Percentiles rank a stretch among this genome's conserved stretches.
phyloP scores from a whole-genome alignment of 2,329 filamentous ascomycete species.

The Metarhizium humberi region DNA sequence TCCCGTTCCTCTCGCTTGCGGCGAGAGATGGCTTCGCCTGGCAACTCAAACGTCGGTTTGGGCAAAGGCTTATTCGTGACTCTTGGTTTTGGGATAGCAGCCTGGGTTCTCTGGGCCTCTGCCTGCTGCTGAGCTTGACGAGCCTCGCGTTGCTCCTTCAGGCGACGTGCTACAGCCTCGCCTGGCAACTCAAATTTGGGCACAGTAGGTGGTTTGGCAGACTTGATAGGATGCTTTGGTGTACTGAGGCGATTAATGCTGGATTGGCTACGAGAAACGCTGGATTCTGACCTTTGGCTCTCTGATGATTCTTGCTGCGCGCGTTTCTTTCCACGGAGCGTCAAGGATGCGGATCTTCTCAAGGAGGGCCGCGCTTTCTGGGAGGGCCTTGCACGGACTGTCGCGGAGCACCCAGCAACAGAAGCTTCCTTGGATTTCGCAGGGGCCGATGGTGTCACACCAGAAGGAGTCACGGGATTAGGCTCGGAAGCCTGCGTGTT shows the following conservation, averaged over 20 bases:
- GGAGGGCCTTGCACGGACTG: conserved; percentile 31
- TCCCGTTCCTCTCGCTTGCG: conserved; percentile 47
- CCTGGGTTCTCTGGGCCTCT: conserved; percentile 22
- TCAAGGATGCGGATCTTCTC: conserved; percentile 33
- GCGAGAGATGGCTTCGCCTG: conserved; percentile 50
- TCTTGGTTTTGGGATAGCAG: conserved; percentile 35
- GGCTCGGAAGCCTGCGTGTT: conserved; percentile 10
- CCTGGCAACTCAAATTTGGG: conserved; percentile 54
- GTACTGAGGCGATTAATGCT: conserved; percentile 7
- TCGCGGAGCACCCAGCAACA: conserved; percentile 25
- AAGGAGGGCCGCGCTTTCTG: conserved; percentile 26
- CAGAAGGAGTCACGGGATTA: conserved; percentile 10
- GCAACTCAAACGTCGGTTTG: conserved; percentile 50
- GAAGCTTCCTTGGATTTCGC: conserved; percentile 17
- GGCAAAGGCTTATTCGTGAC: conserved; percentile 40
- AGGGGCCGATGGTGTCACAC: conserved; percentile 9
- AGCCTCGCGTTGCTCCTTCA: conserved; percentile 51
- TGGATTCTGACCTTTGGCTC: conserved; percentile 8
- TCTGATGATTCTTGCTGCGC: conserved; percentile 8
- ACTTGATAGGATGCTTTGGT: conserved; percentile 39
- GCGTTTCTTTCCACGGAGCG: conserved; percentile 21
- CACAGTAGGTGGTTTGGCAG: conserved; percentile 43
- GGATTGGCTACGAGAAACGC: conserved; percentile 13
- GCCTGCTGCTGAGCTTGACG: conserved; percentile 32
- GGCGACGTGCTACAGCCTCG: conserved; percentile 47